These are phyloP conservation scores for Elaeis oleifera DNA, from an alignment of 202 grass and related monocot species.

Conservation along the genomic window DNA sequence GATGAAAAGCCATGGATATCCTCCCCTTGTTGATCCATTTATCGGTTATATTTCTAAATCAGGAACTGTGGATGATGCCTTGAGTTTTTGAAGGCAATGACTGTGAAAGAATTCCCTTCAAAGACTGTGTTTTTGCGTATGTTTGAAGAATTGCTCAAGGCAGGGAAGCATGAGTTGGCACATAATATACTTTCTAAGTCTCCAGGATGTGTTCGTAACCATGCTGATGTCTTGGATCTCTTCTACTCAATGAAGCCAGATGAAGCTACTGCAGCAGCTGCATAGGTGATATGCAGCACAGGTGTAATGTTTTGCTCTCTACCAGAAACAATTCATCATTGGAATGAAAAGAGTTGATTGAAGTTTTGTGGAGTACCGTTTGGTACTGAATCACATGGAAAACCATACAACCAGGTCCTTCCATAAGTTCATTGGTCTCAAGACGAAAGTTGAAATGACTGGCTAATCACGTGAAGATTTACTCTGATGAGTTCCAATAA, in stretches of 20 bases:
- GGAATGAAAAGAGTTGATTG: neutral
- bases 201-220: conserved; percentile 55
- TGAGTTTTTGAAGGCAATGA: conserved; percentile 46
- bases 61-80: conserved; percentile 55
- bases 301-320: conserved; percentile 5
- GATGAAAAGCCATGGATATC: conserved; percentile 64
- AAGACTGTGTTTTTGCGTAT: conserved; percentile 37
- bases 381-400: no score
- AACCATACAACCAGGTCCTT: no score
- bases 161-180: conserved; percentile 51
- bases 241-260: conserved; percentile 44
- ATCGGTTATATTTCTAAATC: conserved; percentile 51
- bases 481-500: no score
- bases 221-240: conserved; percentile 56
- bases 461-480: no score
- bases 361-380: no score
- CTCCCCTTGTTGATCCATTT: conserved; percentile 46
- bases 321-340: conserved; percentile 8
- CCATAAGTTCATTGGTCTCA: no score
- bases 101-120: conserved; percentile 51
- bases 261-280: conserved; percentile 28
- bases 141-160: conserved; percentile 53
- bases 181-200: conserved; percentile 54
- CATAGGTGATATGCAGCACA: conserved; percentile 26
- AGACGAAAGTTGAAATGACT: no score